Conservation (phyloP, 2,329 filamentous ascomycete genomes). For the Monosporascus sp. region DNA sequence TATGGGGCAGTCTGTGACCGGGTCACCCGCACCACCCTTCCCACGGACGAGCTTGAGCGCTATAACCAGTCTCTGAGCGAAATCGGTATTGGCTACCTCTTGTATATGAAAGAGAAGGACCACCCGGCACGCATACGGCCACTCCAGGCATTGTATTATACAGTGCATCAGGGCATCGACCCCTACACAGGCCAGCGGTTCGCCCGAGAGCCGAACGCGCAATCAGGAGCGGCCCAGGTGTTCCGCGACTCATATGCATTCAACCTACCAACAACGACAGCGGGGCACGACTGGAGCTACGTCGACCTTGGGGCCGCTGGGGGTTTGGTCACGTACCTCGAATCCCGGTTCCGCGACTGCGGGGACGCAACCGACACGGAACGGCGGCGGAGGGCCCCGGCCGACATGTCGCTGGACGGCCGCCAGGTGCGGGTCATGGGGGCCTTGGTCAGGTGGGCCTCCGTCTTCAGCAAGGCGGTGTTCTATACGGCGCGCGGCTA, state of each 20-base stretch:
- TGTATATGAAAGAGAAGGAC: not conserved
- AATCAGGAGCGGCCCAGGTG: no score
- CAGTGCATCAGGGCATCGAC: not conserved
- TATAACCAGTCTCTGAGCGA: not conserved
- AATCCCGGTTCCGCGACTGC: not conserved
- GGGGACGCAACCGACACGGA: not conserved
- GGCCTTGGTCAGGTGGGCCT: not conserved
- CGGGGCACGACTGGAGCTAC: not conserved
- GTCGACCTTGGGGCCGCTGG: not conserved
- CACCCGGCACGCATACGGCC: not conserved
- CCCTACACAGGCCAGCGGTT: not conserved
- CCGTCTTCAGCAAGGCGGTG: not conserved
- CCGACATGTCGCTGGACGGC: not conserved
- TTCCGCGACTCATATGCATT: no score
- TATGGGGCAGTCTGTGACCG: not conserved
- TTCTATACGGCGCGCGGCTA: not conserved
- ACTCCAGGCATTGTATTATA: not conserved
- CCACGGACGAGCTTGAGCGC: no score
- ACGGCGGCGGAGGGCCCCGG: not conserved
- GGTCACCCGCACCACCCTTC: not conserved
- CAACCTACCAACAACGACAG: not conserved
- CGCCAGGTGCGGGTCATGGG: no score
- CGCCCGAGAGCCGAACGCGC: no score
- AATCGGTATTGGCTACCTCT: not conserved
- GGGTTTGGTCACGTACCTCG: not conserved